A percentile compares a stretch with the other conserved stretches of the same genome.
Evolutionary conservation across 2,329 filamentous ascomycete species (phyloP).

Genomic region (Arthrobotrys pseudoclavata): DNA sequence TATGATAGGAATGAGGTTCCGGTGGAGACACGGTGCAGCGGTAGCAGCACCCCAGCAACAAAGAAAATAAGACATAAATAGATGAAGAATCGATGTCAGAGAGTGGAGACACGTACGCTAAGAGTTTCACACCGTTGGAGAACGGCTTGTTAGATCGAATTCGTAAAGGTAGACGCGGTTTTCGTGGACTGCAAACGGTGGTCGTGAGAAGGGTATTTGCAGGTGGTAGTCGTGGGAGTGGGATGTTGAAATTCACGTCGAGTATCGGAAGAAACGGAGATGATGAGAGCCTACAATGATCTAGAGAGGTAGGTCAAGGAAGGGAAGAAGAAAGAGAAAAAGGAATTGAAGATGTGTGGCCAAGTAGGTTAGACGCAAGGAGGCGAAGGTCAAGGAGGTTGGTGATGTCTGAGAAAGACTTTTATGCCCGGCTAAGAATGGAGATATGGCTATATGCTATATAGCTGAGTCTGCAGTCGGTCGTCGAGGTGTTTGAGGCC

Average conservation of each 20-base stretch:
- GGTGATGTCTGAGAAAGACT: conserved; percentile 2
- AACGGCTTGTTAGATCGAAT: conserved; percentile 22
- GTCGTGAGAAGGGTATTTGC: neutral
- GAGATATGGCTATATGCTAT: neutral
- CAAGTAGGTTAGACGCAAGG: conserved; percentile 7
- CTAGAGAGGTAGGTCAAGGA: conserved; percentile 3
- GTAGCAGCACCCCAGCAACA: neutral
- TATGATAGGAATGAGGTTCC: conserved; percentile 11
- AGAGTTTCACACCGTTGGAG: conserved; percentile 46
- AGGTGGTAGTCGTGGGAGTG: neutral
- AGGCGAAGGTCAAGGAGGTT: conserved; percentile 21
- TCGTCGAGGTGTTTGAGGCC: neutral
- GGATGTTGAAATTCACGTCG: conserved; percentile 30
- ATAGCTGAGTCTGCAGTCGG: neutral
- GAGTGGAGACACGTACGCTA: conserved; percentile 35
- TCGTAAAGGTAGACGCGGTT: conserved; percentile 15
- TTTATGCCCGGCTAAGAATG: neutral
- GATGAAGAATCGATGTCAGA: neutral
- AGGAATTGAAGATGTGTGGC: conserved; percentile 7
- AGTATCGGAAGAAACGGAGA: conserved; percentile 1
- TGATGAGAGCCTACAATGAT: neutral
- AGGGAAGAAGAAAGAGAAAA: conserved; percentile 1
- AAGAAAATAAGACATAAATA: conserved; percentile 11
- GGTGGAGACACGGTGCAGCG: conserved; percentile 14
- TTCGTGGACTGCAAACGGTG: neutral